These are phyloP conservation scores for Zostera marina DNA, from an alignment of 116 monocot genomes.

Conservation along the genomic window DNA sequence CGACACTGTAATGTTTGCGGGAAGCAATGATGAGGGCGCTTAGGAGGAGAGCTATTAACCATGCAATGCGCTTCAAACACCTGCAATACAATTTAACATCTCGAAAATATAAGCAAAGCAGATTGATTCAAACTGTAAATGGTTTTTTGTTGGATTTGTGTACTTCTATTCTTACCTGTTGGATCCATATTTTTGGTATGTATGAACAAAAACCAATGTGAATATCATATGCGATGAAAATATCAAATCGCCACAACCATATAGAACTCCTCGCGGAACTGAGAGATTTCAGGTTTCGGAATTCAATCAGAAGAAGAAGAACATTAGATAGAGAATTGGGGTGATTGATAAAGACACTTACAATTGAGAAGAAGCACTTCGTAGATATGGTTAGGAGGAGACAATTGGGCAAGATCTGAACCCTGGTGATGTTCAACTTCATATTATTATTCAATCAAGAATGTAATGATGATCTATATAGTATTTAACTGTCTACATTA, in stretches of 20 bases:
- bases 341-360: slow-evolving; percentile 11
- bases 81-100: slow-evolving; percentile 14
- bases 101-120: not conserved
- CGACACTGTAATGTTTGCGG: slow-evolving; percentile 79
- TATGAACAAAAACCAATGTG: slow-evolving; percentile 77
- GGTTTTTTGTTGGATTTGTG: not conserved
- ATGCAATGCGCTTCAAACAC: slow-evolving; percentile 47
- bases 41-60: slow-evolving; percentile 50
- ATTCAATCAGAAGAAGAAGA: too few species aligned
- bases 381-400: slow-evolving; percentile 38
- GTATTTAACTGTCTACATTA: not conserved
- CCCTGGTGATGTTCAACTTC: slow-evolving; percentile 27
- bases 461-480: too few species aligned
- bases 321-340: too few species aligned
- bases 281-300: slow-evolving; percentile 11
- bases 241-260: slow-evolving; percentile 94
- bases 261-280: slow-evolving; percentile 76
- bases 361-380: slow-evolving; percentile 87
- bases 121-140: not conserved
- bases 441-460: too few species aligned
- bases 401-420: slow-evolving; percentile 58
- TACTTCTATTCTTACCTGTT: slow-evolving; percentile 30
- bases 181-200: slow-evolving; percentile 80
- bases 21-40: slow-evolving; percentile 74
- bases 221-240: slow-evolving; percentile 99